These are phyloP conservation scores for Phytophthora idaei DNA, from an alignment of 352 stramenopile genomes.

Conservation along the genomic window DNA sequence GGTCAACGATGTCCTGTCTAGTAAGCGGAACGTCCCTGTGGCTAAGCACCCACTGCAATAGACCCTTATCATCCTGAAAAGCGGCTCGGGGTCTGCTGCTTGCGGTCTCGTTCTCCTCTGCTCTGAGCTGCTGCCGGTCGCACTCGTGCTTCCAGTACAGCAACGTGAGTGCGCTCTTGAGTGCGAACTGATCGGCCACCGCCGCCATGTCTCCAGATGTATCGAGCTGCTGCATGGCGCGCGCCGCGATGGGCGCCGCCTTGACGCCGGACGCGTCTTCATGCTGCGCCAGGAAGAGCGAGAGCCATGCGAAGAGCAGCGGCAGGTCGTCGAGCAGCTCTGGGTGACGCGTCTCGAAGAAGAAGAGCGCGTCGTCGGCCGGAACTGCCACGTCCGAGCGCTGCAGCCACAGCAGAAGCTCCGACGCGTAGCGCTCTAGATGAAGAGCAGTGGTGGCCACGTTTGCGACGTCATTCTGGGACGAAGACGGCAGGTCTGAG, in stretches of 20 bases:
- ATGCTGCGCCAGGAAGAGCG: conserved; percentile 54
- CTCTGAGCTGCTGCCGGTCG: conserved; percentile 31
- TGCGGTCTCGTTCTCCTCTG: conserved; percentile 3
- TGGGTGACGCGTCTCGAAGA: conserved; percentile 64
- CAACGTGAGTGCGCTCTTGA: conserved; percentile 66
- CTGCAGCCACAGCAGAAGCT: conserved; percentile 62
- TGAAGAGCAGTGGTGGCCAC: conserved; percentile 35
- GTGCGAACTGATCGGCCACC: conserved; percentile 48
- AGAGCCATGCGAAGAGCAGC: conserved; percentile 67
- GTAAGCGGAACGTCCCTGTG: conserved; percentile 54
- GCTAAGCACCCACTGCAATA: conserved; percentile 60
- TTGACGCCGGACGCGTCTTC: conserved; percentile 16
- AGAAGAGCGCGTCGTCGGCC: conserved; percentile 69
- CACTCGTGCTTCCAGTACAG: conserved; percentile 66
- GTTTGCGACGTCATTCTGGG: conserved; percentile 20
- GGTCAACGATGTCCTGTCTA: conserved; percentile 65
- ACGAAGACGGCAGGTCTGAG: conserved; percentile 24
- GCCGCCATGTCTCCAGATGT: conserved; percentile 31
- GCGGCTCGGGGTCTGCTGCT: conserved; percentile 8
- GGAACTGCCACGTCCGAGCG: conserved; percentile 32
- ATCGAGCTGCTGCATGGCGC: conserved; percentile 34
- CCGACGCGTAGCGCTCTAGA: conserved; percentile 53
- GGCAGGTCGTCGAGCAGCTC: conserved; percentile 56
- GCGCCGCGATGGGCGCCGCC: conserved; percentile 15
- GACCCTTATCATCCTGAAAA: conserved; percentile 41